phyloP scores from a whole-genome alignment of 2,329 filamentous ascomycete species.

The Sordariomycetes sp. region DNA sequence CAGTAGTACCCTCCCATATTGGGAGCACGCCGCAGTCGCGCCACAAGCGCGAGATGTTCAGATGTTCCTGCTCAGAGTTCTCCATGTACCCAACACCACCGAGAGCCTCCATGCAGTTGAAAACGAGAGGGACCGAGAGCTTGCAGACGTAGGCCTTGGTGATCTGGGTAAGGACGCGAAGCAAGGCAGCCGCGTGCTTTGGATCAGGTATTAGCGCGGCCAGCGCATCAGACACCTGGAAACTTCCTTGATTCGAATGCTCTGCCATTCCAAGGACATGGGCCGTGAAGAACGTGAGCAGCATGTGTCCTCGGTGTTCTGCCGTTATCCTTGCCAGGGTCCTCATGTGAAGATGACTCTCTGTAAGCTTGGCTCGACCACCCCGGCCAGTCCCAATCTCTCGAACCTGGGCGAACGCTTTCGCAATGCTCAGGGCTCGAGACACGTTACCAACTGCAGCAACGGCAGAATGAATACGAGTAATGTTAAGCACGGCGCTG shows the following conservation, averaged over 20 bases:
- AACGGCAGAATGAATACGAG: slow-evolving; percentile 48
- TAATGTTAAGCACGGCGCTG: slow-evolving; percentile 58
- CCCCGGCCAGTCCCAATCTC: slow-evolving; percentile 36
- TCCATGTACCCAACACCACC: slow-evolving; percentile 60
- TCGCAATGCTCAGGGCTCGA: slow-evolving; percentile 46
- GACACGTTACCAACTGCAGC: slow-evolving; percentile 42
- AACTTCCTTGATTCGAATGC: slow-evolving; percentile 16
- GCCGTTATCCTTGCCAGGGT: slow-evolving; percentile 46
- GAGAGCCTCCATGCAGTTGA: slow-evolving; percentile 53
- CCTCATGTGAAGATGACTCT: slow-evolving; percentile 47
- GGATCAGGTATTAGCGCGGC: slow-evolving; percentile 21
- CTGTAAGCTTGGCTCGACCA: slow-evolving; percentile 34
- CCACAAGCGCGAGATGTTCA: slow-evolving; percentile 58
- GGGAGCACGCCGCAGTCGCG: slow-evolving; percentile 54
- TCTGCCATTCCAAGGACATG: slow-evolving; percentile 47
- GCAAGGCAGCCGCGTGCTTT: slow-evolving; percentile 28
- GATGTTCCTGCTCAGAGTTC: slow-evolving; percentile 44
- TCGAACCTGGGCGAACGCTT: slow-evolving; percentile 48
- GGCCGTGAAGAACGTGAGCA: slow-evolving; percentile 44
- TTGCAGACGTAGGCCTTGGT: slow-evolving; percentile 50
- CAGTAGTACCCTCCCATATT: slow-evolving; percentile 60
- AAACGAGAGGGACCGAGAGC: slow-evolving; percentile 37
- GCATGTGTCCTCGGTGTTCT: slow-evolving; percentile 47
- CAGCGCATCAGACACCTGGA: slow-evolving; percentile 5
- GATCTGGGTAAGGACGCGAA: slow-evolving; percentile 50